Conservation (phyloP, 805 yeast genomes). For the Metschnikowia lachancei region DNA sequence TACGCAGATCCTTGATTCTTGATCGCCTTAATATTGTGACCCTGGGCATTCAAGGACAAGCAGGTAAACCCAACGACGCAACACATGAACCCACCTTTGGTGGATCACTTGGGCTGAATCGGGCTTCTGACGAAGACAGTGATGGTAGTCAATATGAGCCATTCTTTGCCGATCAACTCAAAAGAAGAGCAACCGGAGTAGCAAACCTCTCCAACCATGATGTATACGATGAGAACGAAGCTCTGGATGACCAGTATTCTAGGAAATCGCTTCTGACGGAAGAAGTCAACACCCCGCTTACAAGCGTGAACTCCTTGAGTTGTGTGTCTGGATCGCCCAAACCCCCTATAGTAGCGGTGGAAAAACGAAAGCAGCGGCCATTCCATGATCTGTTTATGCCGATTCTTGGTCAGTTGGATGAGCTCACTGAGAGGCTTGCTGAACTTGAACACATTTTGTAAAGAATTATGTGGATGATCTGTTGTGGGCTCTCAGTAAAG, state of each 20-base stretch:
- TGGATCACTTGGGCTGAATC: slow-evolving; percentile 3
- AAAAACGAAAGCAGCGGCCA: slow-evolving; percentile 29
- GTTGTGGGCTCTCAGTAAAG: too few species aligned
- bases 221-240: background rate
- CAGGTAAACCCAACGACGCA: background rate
- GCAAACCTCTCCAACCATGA: background rate
- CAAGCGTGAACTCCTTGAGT: slow-evolving; percentile 34
- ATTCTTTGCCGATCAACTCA: background rate
- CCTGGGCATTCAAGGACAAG: slow-evolving; percentile 24
- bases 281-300: slow-evolving; percentile 33
- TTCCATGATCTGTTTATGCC: slow-evolving; percentile 59
- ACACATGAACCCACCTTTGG: slow-evolving; percentile 11
- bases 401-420: slow-evolving; percentile 48
- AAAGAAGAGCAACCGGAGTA: background rate
- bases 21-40: slow-evolving; percentile 41
- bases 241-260: slow-evolving; percentile 7
- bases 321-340: slow-evolving; percentile 11
- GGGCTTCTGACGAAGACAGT: slow-evolving; percentile 15
- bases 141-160: slow-evolving; percentile 25
- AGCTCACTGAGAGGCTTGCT: slow-evolving; percentile 41
- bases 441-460: slow-evolving; percentile 27
- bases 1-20: slow-evolving; percentile 37
- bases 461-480: too few species aligned
- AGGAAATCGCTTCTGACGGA: slow-evolving; percentile 12
- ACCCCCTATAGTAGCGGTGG: background rate